A percentile compares a stretch with the other conserved stretches of the same genome.
phyloP scores from a whole-genome alignment of 2,329 filamentous ascomycete genomes.

The Botrytis byssoidea region DNA sequence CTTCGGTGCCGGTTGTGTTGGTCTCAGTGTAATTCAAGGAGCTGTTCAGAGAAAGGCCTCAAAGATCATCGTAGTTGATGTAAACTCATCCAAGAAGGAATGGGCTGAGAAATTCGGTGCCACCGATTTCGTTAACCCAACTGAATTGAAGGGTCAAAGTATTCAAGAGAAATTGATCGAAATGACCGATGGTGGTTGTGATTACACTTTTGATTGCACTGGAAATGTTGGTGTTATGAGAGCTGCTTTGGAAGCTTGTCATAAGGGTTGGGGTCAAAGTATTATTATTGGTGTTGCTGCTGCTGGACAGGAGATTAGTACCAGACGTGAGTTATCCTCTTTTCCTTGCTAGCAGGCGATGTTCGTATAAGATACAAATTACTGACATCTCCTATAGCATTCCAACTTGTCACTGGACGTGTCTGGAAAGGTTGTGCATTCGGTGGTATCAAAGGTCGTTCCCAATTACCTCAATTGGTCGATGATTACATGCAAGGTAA shows the following conservation, averaged over 20 bases:
- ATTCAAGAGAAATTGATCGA: constrained; percentile 92
- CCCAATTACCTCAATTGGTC: constrained; percentile 84
- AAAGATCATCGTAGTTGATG: constrained; percentile 63
- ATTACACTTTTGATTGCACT: constrained; percentile 99
- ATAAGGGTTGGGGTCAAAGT: constrained; percentile 98
- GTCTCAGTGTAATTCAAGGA: constrained; percentile 91
- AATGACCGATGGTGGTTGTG: constrained; percentile 96
- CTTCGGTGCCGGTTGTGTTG: constrained; percentile 95
- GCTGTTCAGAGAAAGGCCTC: constrained; percentile 58
- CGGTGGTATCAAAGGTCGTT: constrained; percentile 95
- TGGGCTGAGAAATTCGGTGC: constrained; percentile 95
- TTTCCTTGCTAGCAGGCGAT: neutral
- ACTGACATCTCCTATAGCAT: constrained; percentile 55
- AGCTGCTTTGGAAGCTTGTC: constrained; percentile 91
- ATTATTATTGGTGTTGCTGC: constrained; percentile 98
- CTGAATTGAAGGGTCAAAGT: constrained; percentile 71
- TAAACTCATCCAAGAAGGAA: constrained; percentile 87
- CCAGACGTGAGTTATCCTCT: constrained; percentile 69
- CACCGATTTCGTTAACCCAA: constrained; percentile 95
- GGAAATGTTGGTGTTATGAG: constrained; percentile 97
- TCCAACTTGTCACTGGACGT: constrained; percentile 96
- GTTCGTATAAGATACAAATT: neutral
- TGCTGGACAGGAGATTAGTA: constrained; percentile 92
- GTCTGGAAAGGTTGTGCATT: constrained; percentile 98
- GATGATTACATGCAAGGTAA: constrained; percentile 84